Evolutionary conservation across 331 rosid genomes (phyloP), one percentile per base, ranked within the genome.

Genomic region (Dryas integrifolia): DNA sequence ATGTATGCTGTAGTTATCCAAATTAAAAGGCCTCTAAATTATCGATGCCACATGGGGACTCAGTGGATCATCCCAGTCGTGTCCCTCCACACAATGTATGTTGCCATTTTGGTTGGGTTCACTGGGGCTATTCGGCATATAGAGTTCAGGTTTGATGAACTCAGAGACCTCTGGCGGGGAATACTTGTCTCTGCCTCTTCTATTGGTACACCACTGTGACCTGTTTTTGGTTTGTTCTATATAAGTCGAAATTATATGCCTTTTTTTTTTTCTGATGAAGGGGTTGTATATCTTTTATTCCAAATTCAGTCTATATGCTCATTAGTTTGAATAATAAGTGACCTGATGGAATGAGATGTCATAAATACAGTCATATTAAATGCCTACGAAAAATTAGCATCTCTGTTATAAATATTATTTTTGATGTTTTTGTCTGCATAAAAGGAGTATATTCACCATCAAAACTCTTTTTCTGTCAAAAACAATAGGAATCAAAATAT

Each of bases 141-240:
- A 77, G 96, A 95, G 72, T 92, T 95, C 87, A 85, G 98, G 82
- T 95, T 95, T 75, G 97, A 95, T 63, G 99, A 95, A 79, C 89
- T 92, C 71, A 92, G 81, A 82, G 97, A 95, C 78, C 96, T 95
- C 56, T 91, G 97, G 97, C 87, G 85, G 63, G 98, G 98, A 81
- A 85, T 94, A 82, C 85, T 91, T 70, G 82, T 89, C 67, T 85
- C 97, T 53, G 83, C 91, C 55, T 70, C 72, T 68, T 80, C 96
- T 72, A 83, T 95, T 45, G 99, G 98, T 95, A 90, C 41, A 18
- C 76, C 69, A 62, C 70, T 61, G 48, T 67, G 67, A 35, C 13
- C 38, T 67, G 49, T 45, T 44, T 57, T 57, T 69, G 50, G 56
- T 82, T 55, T 71, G 81, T 30, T 52, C n/a, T 40, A 67, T 70